Evolutionary conservation across 225 moss, liverwort and hornwort genomes (phyloP), one percentile per base, ranked within the genome.

Genomic region (Asterella californica): DNA sequence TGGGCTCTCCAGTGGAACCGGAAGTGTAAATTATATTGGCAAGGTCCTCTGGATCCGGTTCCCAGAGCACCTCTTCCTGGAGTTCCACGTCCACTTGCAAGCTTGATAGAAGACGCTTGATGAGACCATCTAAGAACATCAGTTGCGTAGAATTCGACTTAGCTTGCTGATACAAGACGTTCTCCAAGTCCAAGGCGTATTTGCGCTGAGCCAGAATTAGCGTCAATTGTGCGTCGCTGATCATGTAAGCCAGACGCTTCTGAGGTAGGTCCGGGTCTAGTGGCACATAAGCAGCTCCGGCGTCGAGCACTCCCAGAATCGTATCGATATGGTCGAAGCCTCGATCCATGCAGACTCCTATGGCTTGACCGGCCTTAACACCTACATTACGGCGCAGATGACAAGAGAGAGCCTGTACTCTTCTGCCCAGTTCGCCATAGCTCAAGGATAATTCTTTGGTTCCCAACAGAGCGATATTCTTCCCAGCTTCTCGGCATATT

Each of bases 331-430:
- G 33, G 52, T 74, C 74, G 19, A 53, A 74, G 52, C 4, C 18
- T 32, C 74, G 74, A 52, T 74, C 53, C 74, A 74, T 29, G 74
- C 74, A 74, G 46, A 74, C 27, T 74, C 74, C 74, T 15, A 74
- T 15, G 10, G 19, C 15, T 19, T 49, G 74, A 9, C 27, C 49
- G 11, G 49, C 30, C 50, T 0, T 74, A n/a, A 74, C 74, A 50
- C 74, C 74, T 0, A 53, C 12, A 0, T 8, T 53, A n/a, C 27
- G 27, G 14, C 49, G 50, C 49, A 74, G 46, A 74, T 74, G 52
- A 2, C 27, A 1, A 1, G 74, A 74, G 10, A 74, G 32, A 5
- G 74, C 53, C 15, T 27, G 74, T 0, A 74, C 30, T 29, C 52
- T 15, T 74, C 29, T 50, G 14, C 74, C 74, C n/a, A 74, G 49